A percentile compares a stretch with the other conserved stretches of the same genome.
Evolutionary conservation across 805 yeast genomes (phyloP).

Genomic region (Candida corydali): DNA sequence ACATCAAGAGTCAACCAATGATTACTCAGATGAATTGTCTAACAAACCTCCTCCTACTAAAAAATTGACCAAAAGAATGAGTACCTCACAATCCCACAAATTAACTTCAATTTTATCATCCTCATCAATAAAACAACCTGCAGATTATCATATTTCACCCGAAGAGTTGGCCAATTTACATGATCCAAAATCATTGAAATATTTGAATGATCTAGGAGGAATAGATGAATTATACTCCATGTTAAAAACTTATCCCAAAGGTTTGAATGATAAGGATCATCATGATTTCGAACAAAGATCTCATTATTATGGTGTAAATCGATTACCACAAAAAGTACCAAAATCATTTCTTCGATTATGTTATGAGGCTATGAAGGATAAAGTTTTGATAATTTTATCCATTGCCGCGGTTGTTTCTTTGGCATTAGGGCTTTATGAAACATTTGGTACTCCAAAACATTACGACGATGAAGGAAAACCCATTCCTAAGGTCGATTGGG

Average conservation of each 20-base stretch:
- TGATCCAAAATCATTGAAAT: constrained; percentile 56
- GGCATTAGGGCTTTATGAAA: constrained; percentile 87
- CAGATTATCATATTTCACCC: constrained; percentile 8
- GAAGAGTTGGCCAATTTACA: constrained; percentile 45
- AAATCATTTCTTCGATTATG: constrained; percentile 67
- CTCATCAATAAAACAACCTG: background rate
- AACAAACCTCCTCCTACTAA: background rate
- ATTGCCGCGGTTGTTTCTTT: constrained; percentile 87
- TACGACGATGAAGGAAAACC: constrained; percentile 74
- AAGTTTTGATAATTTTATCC: constrained; percentile 76
- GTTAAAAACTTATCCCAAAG: constrained; percentile 38
- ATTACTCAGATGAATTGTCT: background rate
- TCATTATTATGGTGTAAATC: constrained; percentile 62
- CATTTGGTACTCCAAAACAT: constrained; percentile 78
- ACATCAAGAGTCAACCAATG: constrained; percentile 1
- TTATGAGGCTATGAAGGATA: constrained; percentile 84
- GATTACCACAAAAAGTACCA: constrained; percentile 65
- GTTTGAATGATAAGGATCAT: constrained; percentile 34
- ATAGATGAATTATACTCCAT: constrained; percentile 26
- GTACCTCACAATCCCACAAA: constrained; percentile 4
- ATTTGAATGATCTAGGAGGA: constrained; percentile 45
- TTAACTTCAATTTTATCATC: constrained; percentile 3
- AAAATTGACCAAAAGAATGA: background rate
- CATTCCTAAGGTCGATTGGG: constrained; percentile 91
- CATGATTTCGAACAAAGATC: constrained; percentile 34